Percentiles rank a stretch among this genome's conserved stretches.
Conservation (phyloP, 192 early-diverging fungal genomes). For the Linnemannia exigua region DNA sequence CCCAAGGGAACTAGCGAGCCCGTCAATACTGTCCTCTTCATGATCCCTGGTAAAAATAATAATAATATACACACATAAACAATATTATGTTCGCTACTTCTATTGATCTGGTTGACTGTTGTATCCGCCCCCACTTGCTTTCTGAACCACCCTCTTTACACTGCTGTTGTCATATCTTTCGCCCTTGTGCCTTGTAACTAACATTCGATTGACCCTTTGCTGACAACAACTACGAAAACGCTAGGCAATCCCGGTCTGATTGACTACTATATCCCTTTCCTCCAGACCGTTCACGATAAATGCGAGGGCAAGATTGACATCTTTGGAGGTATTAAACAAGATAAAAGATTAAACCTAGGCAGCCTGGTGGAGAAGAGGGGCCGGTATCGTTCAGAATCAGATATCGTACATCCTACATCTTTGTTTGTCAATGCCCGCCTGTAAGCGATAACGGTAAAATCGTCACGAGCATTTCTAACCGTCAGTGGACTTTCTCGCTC, state of each 20-base stretch:
- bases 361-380: not conserved
- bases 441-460: not conserved
- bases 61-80: not conserved
- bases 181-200: not conserved
- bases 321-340: conserved; percentile 64
- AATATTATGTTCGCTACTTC: not conserved
- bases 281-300: conserved; percentile 66
- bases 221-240: not conserved
- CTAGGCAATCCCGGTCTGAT: conserved; percentile 85
- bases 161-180: not conserved
- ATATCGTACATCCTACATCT: not conserved
- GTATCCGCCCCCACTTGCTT: not conserved
- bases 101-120: not conserved
- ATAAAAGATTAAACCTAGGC: not conserved
- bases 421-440: not conserved
- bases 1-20: not conserved
- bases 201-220: not conserved
- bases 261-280: conserved; percentile 87
- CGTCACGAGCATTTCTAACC: not conserved
- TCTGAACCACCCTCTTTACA: not conserved
- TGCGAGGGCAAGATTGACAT: conserved; percentile 69
- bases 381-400: not conserved
- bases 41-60: conserved; percentile 57
- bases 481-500: not conserved
- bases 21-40: conserved; percentile 43